Conservation (phyloP, 2,329 filamentous ascomycete genomes). For the Penicillium polonicum region DNA sequence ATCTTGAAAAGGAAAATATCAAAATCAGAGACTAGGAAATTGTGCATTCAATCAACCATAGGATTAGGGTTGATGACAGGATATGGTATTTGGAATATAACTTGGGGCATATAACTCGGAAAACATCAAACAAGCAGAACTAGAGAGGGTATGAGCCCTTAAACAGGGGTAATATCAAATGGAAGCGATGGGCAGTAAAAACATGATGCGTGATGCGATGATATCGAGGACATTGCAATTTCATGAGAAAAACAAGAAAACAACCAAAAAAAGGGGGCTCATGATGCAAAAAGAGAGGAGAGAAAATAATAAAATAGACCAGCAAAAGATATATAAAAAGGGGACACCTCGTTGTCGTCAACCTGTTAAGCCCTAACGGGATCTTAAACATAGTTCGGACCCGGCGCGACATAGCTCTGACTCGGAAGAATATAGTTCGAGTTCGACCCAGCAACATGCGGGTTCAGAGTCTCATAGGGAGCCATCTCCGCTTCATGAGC, state of each 20-base stretch:
- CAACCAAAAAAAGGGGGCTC: constrained; percentile 1
- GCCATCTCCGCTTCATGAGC: constrained; percentile 20
- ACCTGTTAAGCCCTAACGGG: not conserved
- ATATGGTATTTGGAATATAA: constrained; percentile 6
- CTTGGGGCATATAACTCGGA: not conserved
- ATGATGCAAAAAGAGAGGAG: not conserved
- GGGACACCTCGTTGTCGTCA: not conserved
- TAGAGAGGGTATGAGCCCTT: constrained; percentile 16
- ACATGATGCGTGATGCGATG: constrained; percentile 6
- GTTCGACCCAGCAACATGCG: constrained; percentile 16
- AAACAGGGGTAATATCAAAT: constrained; percentile 3
- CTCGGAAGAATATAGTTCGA: constrained; percentile 16
- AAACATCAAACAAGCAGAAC: not conserved
- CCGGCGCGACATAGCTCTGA: constrained; percentile 14
- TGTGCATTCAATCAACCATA: not conserved
- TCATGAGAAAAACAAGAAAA: constrained; percentile 7
- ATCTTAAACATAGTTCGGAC: constrained; percentile 2
- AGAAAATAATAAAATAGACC: not conserved
- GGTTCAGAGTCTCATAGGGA: constrained; percentile 30
- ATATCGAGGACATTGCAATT: constrained; percentile 9
- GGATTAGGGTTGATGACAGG: not conserved
- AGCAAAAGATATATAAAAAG: not conserved
- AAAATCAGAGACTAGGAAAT: not conserved
- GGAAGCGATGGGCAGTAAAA: not conserved
- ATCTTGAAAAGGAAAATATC: constrained; percentile 6